These are phyloP conservation scores for Nannizzia gypsea DNA, from an alignment of 2,329 filamentous ascomycete species.

Conservation along the genomic window DNA sequence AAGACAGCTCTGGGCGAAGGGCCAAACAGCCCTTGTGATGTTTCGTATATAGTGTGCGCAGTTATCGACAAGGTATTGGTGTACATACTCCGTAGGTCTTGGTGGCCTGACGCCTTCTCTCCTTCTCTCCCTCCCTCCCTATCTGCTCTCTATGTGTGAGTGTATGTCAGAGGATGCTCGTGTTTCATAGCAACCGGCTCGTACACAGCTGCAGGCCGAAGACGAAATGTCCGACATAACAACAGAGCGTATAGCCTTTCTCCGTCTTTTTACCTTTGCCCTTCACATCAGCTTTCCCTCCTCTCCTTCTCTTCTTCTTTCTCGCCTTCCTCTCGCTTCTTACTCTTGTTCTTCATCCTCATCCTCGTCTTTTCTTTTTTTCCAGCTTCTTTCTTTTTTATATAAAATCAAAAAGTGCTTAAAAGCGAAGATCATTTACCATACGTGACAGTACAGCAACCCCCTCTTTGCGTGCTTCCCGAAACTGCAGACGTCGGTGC, in stretches of 20 bases:
- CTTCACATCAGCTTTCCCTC: too few relatives aligned
- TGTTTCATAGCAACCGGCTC: conserved; percentile 1
- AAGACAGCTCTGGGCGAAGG: background rate
- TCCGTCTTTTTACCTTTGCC: too few relatives aligned
- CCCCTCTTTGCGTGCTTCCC: background rate
- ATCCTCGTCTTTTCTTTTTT: background rate
- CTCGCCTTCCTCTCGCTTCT: background rate
- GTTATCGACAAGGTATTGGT: background rate
- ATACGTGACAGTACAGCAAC: background rate
- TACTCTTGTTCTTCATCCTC: background rate
- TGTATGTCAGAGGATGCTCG: background rate
- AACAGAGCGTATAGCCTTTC: too few relatives aligned
- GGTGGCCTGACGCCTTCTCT: background rate
- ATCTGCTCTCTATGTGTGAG: too few relatives aligned
- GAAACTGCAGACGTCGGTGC: background rate
- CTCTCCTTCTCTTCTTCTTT: background rate
- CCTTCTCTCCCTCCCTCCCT: too few relatives aligned
- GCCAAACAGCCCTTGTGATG: background rate
- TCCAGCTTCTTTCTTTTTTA: background rate
- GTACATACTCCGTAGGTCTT: too few relatives aligned
- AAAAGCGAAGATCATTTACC: background rate
- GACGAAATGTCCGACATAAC: background rate
- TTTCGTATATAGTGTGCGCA: background rate
- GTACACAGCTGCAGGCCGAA: background rate
- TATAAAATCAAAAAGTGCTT: background rate